Evolutionary conservation across 768 basidiomycete species (phyloP), one percentile per base, ranked within the genome.

Genomic region (Boletus sp.): DNA sequence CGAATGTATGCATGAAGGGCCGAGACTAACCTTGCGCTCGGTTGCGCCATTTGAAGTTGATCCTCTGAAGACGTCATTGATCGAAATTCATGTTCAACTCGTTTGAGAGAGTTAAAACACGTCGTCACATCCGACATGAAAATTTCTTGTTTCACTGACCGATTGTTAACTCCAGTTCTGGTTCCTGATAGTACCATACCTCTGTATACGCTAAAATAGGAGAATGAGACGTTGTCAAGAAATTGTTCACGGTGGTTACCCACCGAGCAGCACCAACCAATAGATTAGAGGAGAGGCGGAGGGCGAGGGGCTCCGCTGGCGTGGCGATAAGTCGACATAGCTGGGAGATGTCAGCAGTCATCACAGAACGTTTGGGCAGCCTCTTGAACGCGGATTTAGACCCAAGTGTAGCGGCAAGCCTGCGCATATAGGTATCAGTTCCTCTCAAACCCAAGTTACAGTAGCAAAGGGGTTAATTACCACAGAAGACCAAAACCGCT

Each of bases 361-460:
- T 75, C n/a, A 95, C 86, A 50, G 90, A 89, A 58, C 86, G 83
- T 68, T 83, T 87, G 4, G 91, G 87, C 5, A 96, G 74, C 64
- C 87, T 93, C 64, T 83, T 90, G 72, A 93, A 89, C 14, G 83
- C 81, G n/a, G 90, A 88, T 72, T 86, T 88, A 8, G 92, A 85
- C 39, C 93, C 93, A 23, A 95, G 76, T 1, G 93, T 96, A 2
- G 93, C 93, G 8, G 91, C 91, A 23, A 96, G 83, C 93, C 93
- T 96, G 54, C 30, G 46, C 56, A 55, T 54, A 51, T 21, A 37
- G 30, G 10, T 5, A 41, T 69, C 38, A 66, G 56, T 46, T 35
- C 19, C 25, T 19, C 29, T 19, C 34, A 19, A 13, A 29, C 19
- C 4, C 27, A 11, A 23, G 21, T 15, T 25, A 40, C 30, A 13